Evolutionary conservation across 768 basidiomycete genomes (phyloP).

Genomic region (Suillus subluteus): DNA sequence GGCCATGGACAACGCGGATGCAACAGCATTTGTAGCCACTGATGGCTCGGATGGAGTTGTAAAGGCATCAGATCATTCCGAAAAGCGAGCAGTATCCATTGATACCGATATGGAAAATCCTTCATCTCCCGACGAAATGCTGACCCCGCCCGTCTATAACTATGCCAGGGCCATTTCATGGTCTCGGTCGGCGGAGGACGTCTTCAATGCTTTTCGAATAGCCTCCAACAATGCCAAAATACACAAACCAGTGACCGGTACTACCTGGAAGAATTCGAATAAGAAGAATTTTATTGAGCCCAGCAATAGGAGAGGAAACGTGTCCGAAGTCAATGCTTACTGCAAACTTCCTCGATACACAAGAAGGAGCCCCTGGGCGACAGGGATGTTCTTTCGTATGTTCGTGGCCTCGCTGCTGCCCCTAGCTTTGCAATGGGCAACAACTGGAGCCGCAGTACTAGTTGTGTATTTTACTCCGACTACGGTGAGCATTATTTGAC

Average conservation of each 20-base stretch:
- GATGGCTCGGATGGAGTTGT: not conserved
- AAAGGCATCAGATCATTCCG: constrained; percentile 5
- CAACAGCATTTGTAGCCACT: constrained; percentile 27
- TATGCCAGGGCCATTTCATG: constrained; percentile 29
- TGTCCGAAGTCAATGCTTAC: constrained; percentile 19
- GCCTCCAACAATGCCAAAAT: constrained; percentile 16
- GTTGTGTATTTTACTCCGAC: constrained; percentile 32
- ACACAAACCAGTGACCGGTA: constrained; percentile 8
- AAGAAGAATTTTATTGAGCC: constrained; percentile 6
- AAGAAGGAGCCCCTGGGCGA: constrained; percentile 20
- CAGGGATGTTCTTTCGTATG: constrained; percentile 22
- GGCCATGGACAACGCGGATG: constrained; percentile 36
- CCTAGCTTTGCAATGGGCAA: constrained; percentile 31
- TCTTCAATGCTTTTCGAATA: constrained; percentile 1
- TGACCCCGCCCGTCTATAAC: constrained; percentile 29
- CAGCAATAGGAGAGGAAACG: constrained; percentile 14
- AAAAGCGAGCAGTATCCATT: constrained; percentile 8
- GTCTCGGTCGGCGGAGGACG: constrained; percentile 17
- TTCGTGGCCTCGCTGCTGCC: constrained; percentile 25
- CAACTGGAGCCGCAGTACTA: constrained; percentile 28
- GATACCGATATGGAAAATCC: not conserved
- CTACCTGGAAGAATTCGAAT: constrained; percentile 10
- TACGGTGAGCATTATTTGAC: constrained; percentile 13
- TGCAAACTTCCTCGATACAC: constrained; percentile 14
- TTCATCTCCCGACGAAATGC: constrained; percentile 27